phyloP scores from a whole-genome alignment of 192 early-diverging fungal genomes.

The Rhizophagus clarus region DNA sequence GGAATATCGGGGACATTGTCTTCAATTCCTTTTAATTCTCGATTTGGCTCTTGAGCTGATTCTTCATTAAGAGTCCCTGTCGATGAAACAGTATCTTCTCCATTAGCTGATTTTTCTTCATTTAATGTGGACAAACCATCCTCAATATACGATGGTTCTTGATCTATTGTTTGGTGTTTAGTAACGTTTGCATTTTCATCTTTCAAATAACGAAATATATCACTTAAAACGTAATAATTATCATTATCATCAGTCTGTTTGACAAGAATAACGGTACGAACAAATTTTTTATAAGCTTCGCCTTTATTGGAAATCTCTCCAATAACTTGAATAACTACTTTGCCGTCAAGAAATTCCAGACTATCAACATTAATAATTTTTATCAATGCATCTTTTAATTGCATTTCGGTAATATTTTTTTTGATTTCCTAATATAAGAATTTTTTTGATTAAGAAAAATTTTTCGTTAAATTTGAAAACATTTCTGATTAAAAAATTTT shows the following conservation, averaged over 20 bases:
- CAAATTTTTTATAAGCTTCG: constrained; percentile 81
- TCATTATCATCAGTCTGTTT: constrained; percentile 73
- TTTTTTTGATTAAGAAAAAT: not conserved
- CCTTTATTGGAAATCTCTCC: constrained; percentile 90
- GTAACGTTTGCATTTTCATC: constrained; percentile 71
- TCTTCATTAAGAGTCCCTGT: constrained; percentile 26
- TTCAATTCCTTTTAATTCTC: constrained; percentile 20
- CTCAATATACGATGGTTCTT: constrained; percentile 32
- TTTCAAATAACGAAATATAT: constrained; percentile 93
- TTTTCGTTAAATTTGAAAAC: not conserved
- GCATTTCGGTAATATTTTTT: constrained; percentile 68
- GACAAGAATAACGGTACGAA: constrained; percentile 90
- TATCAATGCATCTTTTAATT: constrained; percentile 87
- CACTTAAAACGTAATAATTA: constrained; percentile 87
- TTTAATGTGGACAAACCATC: constrained; percentile 38
- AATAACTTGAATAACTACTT: constrained; percentile 88
- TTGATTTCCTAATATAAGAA: constrained; percentile 74
- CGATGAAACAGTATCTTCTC: not conserved
- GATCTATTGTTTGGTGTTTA: constrained; percentile 7
- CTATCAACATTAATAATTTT: constrained; percentile 86
- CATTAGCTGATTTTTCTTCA: constrained; percentile 13
- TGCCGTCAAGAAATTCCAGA: constrained; percentile 70
- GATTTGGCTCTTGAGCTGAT: constrained; percentile 4
- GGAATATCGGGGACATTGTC: constrained; percentile 31
- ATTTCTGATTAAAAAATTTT: not conserved